Percentiles rank a stretch among this genome's conserved stretches.
phyloP scores from a whole-genome alignment of 805 yeast species.

The Saccharomycopsis sp. region DNA sequence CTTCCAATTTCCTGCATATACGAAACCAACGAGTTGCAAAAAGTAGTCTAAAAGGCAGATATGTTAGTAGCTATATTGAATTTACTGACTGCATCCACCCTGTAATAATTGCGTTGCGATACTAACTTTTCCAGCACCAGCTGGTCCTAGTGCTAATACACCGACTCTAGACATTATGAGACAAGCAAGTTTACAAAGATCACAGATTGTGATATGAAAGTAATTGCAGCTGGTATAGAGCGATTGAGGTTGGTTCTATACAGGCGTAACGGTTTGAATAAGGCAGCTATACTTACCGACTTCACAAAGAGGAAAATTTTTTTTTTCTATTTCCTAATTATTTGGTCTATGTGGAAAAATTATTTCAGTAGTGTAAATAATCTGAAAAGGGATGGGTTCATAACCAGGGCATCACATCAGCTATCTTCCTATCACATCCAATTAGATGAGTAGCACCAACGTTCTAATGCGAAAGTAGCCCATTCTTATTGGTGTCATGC shows the following conservation, averaged over 20 bases:
- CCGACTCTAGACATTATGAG: conserved; percentile 84
- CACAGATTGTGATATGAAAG: no score
- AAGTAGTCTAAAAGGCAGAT: conserved; percentile 49
- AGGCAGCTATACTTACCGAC: background rate
- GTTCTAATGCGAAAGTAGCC: no score
- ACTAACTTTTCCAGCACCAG: conserved; percentile 81
- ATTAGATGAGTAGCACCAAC: background rate
- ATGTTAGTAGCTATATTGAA: background rate
- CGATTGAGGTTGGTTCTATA: no score
- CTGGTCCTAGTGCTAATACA: conserved; percentile 90
- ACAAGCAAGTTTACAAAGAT: no score
- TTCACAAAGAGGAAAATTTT: background rate
- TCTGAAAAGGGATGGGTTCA: background rate
- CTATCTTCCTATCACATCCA: no score
- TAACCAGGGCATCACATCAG: background rate
- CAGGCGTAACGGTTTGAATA: no score
- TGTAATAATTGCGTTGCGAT: background rate
- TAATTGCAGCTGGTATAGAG: no score
- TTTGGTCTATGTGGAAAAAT: background rate
- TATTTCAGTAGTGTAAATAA: background rate
- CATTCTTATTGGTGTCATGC: no score
- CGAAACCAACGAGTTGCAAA: conserved; percentile 79
- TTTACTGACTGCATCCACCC: background rate
- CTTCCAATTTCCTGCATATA: conserved; percentile 89
- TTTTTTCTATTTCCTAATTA: background rate